Evolutionary conservation across 208 protist species (phyloP), one percentile per base, ranked within the genome.

Genomic region (Sergeia podlipaevii): DNA sequence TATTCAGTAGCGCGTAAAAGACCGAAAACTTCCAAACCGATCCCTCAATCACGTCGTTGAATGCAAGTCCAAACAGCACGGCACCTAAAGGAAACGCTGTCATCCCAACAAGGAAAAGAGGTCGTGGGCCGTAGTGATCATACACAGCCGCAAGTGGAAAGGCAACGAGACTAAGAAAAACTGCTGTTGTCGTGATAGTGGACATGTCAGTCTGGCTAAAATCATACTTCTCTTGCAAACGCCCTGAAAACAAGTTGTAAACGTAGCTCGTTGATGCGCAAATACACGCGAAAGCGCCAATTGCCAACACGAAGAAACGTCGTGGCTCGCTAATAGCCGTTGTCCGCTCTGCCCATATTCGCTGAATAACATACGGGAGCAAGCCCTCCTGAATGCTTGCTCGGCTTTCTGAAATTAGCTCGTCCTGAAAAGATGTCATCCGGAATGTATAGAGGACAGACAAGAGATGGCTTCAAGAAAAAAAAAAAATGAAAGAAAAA

Each of bases 181-280:
- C 61, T 1, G 70, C 60, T 47, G 75, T 60, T 4, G 80, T 91
- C 15, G 70, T 82, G 45, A 93, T 93, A 23, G 77, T 77, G 20
- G 82, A 65, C 59, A 93, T 82, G 11, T 90, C 60, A 39, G 55
- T 74, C 54, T 93, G 86, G 10, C 65, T 81, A 23, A 89, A 77
- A 34, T 85, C 48, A 50, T 81, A 90, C 60, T 89, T 77, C 10
- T 74, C 33, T 41, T 93, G 79, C 10, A 93, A 52, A 11, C 37
- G 32, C 15, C 80, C 82, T n/a, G 77, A 89, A 49, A 83, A 89
- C 13, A 93, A 57, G 55, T 89, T 93, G 64, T 80, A 91, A 11
- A 78, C 47, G 66, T 86, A 93, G 20, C 48, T 62, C 3, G 77
- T 77, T 2, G 85, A 93, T 6, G 79, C 56, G 33, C 68, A 78